Evolutionary conservation across 768 basidiomycete genomes (phyloP), one percentile per base, ranked within the genome.

Genomic region (Pleurotus djamor): DNA sequence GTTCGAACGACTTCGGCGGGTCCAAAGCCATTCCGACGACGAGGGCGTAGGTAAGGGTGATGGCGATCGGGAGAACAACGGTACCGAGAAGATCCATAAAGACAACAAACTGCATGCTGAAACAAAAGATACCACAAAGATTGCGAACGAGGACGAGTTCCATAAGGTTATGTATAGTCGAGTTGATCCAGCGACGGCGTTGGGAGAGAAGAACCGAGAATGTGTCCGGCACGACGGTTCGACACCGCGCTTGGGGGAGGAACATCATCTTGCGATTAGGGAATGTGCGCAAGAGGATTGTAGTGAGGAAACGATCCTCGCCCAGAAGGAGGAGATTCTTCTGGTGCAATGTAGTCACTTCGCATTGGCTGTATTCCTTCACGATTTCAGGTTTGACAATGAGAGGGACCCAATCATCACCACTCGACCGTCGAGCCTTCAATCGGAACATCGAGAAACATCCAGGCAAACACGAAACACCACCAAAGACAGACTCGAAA

Each of bases 211-310:
- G 83, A 32, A 98, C 84, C 28, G 83, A 78, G 76, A 99, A 98
- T 0, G 94, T 94, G 70, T 99, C 96, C 5, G 97, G 97, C 17
- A 94, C 97, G 67, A 99, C 85, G 28, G 97, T 99, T 61, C 95
- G 81, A 70, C 97, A 99, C 64, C 85, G 83, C 10, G 97, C 97
- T 73, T 98, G 95, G 0, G 96, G 96, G 58, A 97, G 81, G 75
- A 98, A 99, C 89, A 98, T 94, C 93, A 98, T 99, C 77, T 99
- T 99, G 62, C 97, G 84, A 68, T 96, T 94, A 13, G 97, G 97
- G 80, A 99, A 99, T 2, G 96, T 94, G 36, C 97, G 89, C 21
- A 99, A 79, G 65, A 99, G 88, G 68, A 95, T 91, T 9, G 97
- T 99, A 14, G 97, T 97, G 47, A 99, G 75, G 81, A 99, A 99